Percentiles rank a stretch among this genome's conserved stretches.
Conservation (phyloP, 441 rosid species). For the Brassica hybrid region DNA sequence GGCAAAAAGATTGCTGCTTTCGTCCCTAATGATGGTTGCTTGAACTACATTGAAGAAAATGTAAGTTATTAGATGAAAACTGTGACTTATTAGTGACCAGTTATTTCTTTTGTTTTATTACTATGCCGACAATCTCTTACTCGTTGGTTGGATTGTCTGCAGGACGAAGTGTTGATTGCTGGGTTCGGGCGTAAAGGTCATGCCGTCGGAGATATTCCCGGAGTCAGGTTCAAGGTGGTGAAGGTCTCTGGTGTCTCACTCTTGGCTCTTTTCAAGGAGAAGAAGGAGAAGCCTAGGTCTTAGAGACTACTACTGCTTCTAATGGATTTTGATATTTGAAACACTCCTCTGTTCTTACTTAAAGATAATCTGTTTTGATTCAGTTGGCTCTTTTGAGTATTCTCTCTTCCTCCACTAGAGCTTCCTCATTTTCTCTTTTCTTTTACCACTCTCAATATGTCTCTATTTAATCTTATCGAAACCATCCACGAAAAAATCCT, state of each 20-base stretch:
- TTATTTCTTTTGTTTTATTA: not conserved
- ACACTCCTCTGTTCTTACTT: constrained; percentile 14
- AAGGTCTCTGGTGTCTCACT: constrained; percentile 59
- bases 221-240: constrained; percentile 59
- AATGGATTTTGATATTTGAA: constrained; percentile 7
- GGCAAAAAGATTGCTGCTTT: constrained; percentile 40
- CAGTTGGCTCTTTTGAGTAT: not conserved
- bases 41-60: constrained; percentile 61
- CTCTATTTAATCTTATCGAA: too few relatives aligned
- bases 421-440: not conserved
- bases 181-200: constrained; percentile 60
- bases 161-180: constrained; percentile 56
- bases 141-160: constrained; percentile 9
- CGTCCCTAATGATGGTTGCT: constrained; percentile 55
- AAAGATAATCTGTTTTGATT: constrained; percentile 2
- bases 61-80: constrained; percentile 29
- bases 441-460: not conserved
- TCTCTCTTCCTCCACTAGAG: not conserved
- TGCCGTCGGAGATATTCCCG: constrained; percentile 60
- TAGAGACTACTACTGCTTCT: constrained; percentile 18
- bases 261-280: constrained; percentile 55
- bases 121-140: not conserved
- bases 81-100: not conserved
- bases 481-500: too few relatives aligned
- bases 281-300: constrained; percentile 63